Conservation (phyloP, 2,329 filamentous ascomycete species). For the Aspergillus arachidicola region DNA sequence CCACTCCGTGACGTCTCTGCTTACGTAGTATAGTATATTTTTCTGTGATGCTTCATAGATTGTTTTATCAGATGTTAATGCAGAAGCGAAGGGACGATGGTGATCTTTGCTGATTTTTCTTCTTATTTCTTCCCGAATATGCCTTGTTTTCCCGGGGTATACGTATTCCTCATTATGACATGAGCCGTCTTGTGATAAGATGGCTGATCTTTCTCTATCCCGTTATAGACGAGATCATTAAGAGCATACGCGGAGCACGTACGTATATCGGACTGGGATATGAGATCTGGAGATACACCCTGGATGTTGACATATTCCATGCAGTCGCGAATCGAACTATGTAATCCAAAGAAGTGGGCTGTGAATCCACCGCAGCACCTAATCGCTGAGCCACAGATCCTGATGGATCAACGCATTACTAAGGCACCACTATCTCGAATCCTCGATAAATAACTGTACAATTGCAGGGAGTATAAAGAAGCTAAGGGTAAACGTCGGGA, state of each 20-base stretch:
- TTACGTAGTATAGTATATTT: conserved; percentile 19
- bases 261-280: background rate
- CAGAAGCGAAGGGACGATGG: background rate
- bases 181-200: background rate
- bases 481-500: background rate
- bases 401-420: background rate
- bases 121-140: background rate
- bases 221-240: background rate
- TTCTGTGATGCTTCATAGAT: background rate
- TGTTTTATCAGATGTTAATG: conserved; percentile 9
- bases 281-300: background rate
- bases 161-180: background rate
- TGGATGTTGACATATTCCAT: background rate
- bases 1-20: conserved; percentile 27
- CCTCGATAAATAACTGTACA: no score
- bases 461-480: background rate
- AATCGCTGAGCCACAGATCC: conserved; percentile 1
- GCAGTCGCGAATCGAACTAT: background rate
- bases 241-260: background rate
- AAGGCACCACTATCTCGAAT: background rate
- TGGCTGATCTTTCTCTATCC: background rate
- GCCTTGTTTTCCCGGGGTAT: background rate
- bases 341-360: conserved; percentile 1
- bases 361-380: background rate
- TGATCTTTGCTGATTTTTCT: background rate